Conservation (phyloP, 768 basidiomycete genomes). For the Amanita thiersii region DNA sequence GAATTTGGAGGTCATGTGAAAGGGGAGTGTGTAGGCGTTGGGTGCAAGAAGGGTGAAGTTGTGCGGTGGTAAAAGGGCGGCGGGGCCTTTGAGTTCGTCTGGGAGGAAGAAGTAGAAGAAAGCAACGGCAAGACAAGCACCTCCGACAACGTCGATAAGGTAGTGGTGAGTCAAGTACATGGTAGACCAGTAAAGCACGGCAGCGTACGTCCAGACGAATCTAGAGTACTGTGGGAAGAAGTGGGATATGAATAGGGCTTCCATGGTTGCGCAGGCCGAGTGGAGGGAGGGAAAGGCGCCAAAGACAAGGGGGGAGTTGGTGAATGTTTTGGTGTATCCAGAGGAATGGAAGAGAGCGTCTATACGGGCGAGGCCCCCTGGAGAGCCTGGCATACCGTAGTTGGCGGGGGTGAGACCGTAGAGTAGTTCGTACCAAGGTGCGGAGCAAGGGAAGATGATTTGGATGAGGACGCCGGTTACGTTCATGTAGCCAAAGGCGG, state of each 20-base stretch:
- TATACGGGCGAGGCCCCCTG: constrained; percentile 89
- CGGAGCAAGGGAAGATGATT: constrained; percentile 84
- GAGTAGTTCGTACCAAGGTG: constrained; percentile 97
- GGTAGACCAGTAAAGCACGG: constrained; percentile 91
- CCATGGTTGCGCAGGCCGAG: constrained; percentile 83
- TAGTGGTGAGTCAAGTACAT: constrained; percentile 99
- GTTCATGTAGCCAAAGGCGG: constrained; percentile 91
- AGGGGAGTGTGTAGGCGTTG: constrained; percentile 6
- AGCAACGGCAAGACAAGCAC: constrained; percentile 81
- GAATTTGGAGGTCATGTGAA: constrained; percentile 1
- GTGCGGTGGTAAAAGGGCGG: constrained; percentile 43
- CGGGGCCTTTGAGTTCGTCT: constrained; percentile 57
- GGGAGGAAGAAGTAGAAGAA: constrained; percentile 89
- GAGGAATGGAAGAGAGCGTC: constrained; percentile 75
- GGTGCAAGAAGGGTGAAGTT: constrained; percentile 17
- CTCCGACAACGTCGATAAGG: constrained; percentile 94
- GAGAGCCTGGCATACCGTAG: constrained; percentile 86
- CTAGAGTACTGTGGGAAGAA: constrained; percentile 76
- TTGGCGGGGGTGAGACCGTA: constrained; percentile 94
- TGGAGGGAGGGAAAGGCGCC: constrained; percentile 96
- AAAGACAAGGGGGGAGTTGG: constrained; percentile 87
- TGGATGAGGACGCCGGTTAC: constrained; percentile 82
- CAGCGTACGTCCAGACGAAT: constrained; percentile 78
- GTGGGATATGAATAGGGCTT: constrained; percentile 88
- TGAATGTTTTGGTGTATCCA: constrained; percentile 75